Evolutionary conservation across 352 stramenopile genomes (phyloP).

Genomic region (Pythium rishiriense): DNA sequence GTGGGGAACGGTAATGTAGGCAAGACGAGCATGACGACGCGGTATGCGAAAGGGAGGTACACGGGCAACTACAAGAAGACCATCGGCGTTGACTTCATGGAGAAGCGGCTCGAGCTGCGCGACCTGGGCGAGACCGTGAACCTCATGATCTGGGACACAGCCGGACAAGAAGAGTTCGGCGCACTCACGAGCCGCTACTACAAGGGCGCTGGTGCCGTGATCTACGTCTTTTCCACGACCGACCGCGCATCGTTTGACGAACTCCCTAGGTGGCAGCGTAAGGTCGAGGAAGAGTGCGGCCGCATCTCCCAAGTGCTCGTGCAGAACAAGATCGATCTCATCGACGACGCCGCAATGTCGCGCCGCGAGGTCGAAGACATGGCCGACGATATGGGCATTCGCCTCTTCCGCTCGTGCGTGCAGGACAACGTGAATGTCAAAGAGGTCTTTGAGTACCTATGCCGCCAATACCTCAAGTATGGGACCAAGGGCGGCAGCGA

Average conservation of each 20-base stretch:
- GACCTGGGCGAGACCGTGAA: slow-evolving; percentile 63
- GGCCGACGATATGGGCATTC: slow-evolving; percentile 55
- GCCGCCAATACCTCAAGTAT: slow-evolving; percentile 48
- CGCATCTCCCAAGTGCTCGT: slow-evolving; percentile 67
- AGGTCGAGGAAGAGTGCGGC: slow-evolving; percentile 70
- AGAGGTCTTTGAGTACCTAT: slow-evolving; percentile 68
- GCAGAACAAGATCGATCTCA: slow-evolving; percentile 77
- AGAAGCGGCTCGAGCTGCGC: slow-evolving; percentile 70
- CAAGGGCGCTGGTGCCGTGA: slow-evolving; percentile 64
- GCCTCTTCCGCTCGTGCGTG: slow-evolving; percentile 61
- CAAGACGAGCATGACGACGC: slow-evolving; percentile 82
- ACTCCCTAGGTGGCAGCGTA: slow-evolving; percentile 67
- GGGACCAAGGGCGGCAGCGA: slow-evolving; percentile 31
- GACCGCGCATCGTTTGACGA: slow-evolving; percentile 75
- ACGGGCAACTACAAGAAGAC: slow-evolving; percentile 86
- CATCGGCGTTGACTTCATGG: slow-evolving; percentile 85
- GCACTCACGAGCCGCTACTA: slow-evolving; percentile 82
- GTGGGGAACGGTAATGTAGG: slow-evolving; percentile 84
- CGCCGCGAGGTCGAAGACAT: slow-evolving; percentile 64
- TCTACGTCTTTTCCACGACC: slow-evolving; percentile 78
- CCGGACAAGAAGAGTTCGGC: slow-evolving; percentile 81
- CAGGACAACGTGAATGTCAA: slow-evolving; percentile 78
- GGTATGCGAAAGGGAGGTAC: slow-evolving; percentile 78
- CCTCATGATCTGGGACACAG: slow-evolving; percentile 85
- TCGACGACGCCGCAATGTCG: slow-evolving; percentile 61